These are phyloP conservation scores for Grammothele lineata DNA, from an alignment of 768 basidiomycete species.

Conservation along the genomic window DNA sequence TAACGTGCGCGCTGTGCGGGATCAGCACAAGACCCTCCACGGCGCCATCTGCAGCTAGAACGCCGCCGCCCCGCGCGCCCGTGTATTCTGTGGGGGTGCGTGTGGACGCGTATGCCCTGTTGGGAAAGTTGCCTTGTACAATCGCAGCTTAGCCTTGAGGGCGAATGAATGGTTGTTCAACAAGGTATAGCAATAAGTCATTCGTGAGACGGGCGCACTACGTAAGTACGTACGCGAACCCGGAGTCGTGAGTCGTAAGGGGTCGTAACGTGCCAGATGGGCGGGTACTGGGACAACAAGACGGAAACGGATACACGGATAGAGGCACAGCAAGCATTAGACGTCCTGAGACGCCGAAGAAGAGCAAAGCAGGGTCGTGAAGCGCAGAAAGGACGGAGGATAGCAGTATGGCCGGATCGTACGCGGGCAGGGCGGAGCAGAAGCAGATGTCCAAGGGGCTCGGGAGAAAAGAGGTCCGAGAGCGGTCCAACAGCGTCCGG, in stretches of 20 bases:
- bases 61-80: too few species aligned
- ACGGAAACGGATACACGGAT: slow-evolving; percentile 11
- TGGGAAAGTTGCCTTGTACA: too few species aligned
- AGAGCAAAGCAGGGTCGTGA: not conserved
- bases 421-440: slow-evolving; percentile 4
- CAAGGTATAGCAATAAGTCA: slow-evolving; percentile 25
- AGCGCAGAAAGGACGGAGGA: slow-evolving; percentile 7
- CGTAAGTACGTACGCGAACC: slow-evolving; percentile 14
- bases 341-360: slow-evolving; percentile 12
- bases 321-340: slow-evolving; percentile 2
- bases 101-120: too few species aligned
- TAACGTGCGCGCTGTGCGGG: too few species aligned
- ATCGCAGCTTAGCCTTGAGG: too few species aligned
- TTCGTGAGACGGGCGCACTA: slow-evolving; percentile 14
- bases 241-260: slow-evolving; percentile 25
- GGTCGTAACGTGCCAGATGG: slow-evolving; percentile 18
- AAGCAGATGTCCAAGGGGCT: slow-evolving; percentile 10
- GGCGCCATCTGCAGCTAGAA: too few species aligned
- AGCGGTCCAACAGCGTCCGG: slow-evolving; percentile 8
- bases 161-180: slow-evolving; percentile 10
- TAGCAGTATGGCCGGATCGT: slow-evolving; percentile 8
- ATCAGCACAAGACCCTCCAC: too few species aligned
- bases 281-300: slow-evolving; percentile 12
- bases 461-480: slow-evolving; percentile 12
- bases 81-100: too few species aligned